Base-by-base conservation (phyloP, 2,329 filamentous ascomycete genomes). In the Phyllosticta ampelicida region DNA sequence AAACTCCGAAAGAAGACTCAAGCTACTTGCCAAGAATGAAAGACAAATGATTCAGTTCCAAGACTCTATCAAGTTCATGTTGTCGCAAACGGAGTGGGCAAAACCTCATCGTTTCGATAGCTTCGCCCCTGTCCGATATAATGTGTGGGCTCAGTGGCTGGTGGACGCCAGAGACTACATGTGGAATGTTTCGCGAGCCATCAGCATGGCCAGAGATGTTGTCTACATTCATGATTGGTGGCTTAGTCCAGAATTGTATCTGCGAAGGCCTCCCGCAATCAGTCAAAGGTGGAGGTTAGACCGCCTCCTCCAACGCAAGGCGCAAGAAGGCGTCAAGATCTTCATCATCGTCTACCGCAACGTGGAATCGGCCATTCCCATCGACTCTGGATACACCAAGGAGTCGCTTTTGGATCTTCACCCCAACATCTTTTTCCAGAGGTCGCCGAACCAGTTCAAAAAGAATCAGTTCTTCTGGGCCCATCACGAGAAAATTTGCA, bases 181-280 rank as follows among this genome's bases (percentile, higher is more conserved):
- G 92, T 99, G 94, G 94, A 95, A 96, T 70, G 90, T 97, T 8
- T 97, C 92, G 10, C 84, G 92, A 63, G 94, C 94, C 11, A 95
- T 99, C 66, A 94, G 90, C 69, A 96, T 96, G 84, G 94, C 94
- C 9, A 89, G 89, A 66, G 94, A 97, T 74, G 92, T 97, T 61
- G 92, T 99, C 65, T 97, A 97, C 73, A 97, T 99, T 62, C 94
- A 99, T 70, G 94, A 97, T 72, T 99, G 94, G 94, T 99, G 94
- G 94, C 76, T 99, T 48, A 96, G 89, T 65, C 94, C 94, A 0
- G 92, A 99, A 72, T 76, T 99, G 51, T 99, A 99, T 75, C 86
- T 97, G 85, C 84, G 94, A 61, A 83, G 94, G 60, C 94, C 94
- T 56, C 88, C 94, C 21, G 90, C 89, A 51, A 96, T 97, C 73